phyloP scores from a whole-genome alignment of 192 early-diverging fungal genomes.

The Cetraspora pellucida region DNA sequence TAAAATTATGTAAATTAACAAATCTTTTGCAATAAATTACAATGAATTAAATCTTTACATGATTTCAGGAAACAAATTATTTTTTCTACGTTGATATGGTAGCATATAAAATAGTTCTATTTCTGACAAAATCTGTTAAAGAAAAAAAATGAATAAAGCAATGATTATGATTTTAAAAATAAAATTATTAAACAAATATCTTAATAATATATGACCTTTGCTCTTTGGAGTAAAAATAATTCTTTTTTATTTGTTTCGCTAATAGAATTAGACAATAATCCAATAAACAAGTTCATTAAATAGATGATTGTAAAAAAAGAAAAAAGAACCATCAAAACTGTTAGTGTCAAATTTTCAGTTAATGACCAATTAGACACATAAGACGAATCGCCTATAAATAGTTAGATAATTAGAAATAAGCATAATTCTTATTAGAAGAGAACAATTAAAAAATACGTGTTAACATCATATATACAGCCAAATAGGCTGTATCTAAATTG shows the following conservation, averaged over 20 bases:
- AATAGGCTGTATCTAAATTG: too few relatives aligned
- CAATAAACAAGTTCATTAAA: constrained; percentile 9
- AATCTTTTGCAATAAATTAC: not conserved
- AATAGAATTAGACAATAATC: not conserved
- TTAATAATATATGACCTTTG: not conserved
- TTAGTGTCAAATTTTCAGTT: not conserved
- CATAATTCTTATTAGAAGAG: not conserved
- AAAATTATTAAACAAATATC: not conserved
- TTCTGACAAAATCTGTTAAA: not conserved
- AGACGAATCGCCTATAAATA: constrained; percentile 47
- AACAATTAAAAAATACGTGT: not conserved
- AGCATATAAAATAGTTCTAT: not conserved
- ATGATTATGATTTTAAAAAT: not conserved
- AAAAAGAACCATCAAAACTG: not conserved
- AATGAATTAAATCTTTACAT: not conserved
- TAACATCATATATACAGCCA: not conserved
- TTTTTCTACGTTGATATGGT: not conserved
- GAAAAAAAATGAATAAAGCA: not conserved
- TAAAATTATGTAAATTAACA: not conserved
- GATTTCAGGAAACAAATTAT: not conserved
- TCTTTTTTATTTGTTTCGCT: constrained; percentile 14
- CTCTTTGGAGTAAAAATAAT: constrained; percentile 11
- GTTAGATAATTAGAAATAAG: not conserved
- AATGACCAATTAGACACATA: constrained; percentile 34
- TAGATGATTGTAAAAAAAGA: not conserved